Evolutionary conservation across 164 flowering plant genomes (phyloP).

Genomic region (Vitis cinerea): DNA sequence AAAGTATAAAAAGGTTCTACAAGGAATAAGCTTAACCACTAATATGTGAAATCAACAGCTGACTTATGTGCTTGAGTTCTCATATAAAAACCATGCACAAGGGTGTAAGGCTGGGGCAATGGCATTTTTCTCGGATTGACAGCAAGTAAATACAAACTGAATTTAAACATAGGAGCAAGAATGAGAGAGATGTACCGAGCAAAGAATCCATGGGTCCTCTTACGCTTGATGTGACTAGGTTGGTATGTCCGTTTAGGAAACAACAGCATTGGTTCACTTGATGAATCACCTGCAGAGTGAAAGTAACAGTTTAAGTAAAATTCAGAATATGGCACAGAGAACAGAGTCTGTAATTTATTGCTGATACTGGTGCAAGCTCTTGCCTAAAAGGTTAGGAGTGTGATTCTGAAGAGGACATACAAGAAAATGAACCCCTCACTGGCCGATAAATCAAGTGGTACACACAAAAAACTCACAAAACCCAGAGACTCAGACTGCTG

Average conservation of each 20-base stretch:
- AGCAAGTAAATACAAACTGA: too few relatives aligned
- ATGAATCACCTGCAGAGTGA: conserved; percentile 38
- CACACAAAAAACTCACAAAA: too few relatives aligned
- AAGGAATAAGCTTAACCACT: too few relatives aligned
- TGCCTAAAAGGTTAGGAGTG: background rate
- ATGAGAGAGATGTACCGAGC: conserved; percentile 54
- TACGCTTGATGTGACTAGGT: conserved; percentile 73
- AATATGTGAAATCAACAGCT: too few relatives aligned
- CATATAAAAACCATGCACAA: too few relatives aligned
- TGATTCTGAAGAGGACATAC: background rate
- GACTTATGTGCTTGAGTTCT: too few relatives aligned
- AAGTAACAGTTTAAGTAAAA: background rate
- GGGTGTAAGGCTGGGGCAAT: too few relatives aligned
- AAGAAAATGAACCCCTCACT: too few relatives aligned
- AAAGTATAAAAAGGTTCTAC: too few relatives aligned
- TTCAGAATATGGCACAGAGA: background rate
- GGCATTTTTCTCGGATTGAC: too few relatives aligned
- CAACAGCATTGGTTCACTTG: conserved; percentile 57
- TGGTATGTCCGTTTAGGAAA: conserved; percentile 76
- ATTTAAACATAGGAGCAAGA: background rate
- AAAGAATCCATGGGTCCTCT: conserved; percentile 77
- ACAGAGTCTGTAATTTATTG: background rate
- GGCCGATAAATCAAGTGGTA: too few relatives aligned
- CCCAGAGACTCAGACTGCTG: too few relatives aligned
- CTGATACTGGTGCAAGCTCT: background rate